Percentiles rank a stretch among this genome's conserved stretches.
Evolutionary conservation across 2,329 filamentous ascomycete species (phyloP).

Genomic region (Corinectria fuckeliana): DNA sequence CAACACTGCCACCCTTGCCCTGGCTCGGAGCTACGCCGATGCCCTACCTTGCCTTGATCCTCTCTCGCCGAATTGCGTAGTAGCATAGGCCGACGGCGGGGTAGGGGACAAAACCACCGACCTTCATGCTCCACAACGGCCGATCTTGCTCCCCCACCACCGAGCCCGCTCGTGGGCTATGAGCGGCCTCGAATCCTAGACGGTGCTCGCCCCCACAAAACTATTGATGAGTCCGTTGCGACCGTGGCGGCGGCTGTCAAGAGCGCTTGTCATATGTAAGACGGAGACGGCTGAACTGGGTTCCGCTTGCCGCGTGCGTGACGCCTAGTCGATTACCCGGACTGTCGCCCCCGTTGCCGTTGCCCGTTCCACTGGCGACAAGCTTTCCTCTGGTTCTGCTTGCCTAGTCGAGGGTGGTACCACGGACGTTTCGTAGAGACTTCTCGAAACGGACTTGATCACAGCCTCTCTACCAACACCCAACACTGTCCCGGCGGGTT

Average conservation of each 20-base stretch:
- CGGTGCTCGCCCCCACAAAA: slow-evolving; percentile 9
- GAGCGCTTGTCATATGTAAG: slow-evolving; percentile 1
- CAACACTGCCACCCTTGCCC: slow-evolving; percentile 1
- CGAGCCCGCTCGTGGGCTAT: too few species aligned
- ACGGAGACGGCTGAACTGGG: not conserved
- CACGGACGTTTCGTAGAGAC: slow-evolving; percentile 13
- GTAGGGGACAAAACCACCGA: slow-evolving; percentile 1
- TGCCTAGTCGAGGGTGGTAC: slow-evolving; percentile 9
- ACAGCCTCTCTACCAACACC: not conserved
- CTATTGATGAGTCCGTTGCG: slow-evolving; percentile 17
- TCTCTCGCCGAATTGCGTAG: not conserved
- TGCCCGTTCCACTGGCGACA: not conserved
- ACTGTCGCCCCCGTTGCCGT: not conserved
- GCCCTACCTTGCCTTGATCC: not conserved
- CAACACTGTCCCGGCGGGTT: not conserved
- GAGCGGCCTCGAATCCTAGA: slow-evolving; percentile 21
- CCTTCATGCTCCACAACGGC: slow-evolving; percentile 13
- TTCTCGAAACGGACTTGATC: not conserved
- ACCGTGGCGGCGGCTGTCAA: slow-evolving; percentile 21
- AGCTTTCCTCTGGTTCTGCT: not conserved
- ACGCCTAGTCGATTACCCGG: not conserved
- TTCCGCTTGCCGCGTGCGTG: slow-evolving; percentile 1
- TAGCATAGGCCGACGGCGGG: not conserved
- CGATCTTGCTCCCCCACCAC: slow-evolving; percentile 12
- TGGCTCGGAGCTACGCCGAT: not conserved